A percentile compares a stretch with the other conserved stretches of the same genome.
phyloP scores from a whole-genome alignment of 1,284 basidiomycete genomes.

The Puccinia coronata region DNA sequence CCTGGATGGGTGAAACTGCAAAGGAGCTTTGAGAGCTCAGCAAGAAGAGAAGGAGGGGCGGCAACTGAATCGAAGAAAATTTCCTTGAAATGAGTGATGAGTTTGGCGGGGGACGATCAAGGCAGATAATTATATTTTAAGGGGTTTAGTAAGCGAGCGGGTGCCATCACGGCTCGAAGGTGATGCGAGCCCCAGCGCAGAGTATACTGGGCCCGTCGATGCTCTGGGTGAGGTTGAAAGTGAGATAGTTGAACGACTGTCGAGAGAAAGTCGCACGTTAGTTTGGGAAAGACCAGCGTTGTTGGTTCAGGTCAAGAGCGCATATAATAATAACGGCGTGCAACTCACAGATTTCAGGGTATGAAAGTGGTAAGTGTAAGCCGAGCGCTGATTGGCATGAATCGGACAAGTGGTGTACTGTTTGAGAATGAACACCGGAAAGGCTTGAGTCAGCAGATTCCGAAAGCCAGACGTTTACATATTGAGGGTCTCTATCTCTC shows the following conservation, averaged over 20 bases:
- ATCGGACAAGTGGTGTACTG: conserved; percentile 38
- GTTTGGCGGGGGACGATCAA: background rate
- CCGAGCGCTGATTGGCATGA: background rate
- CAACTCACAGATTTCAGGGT: conserved; percentile 30
- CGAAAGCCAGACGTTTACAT: background rate
- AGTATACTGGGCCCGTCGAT: conserved; percentile 33
- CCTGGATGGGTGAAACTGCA: too few species aligned
- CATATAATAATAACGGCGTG: background rate
- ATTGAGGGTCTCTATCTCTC: background rate
- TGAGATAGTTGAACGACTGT: conserved; percentile 36
- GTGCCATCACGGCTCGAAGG: background rate
- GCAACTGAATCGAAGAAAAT: background rate
- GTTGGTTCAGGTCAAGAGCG: background rate
- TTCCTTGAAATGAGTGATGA: background rate
- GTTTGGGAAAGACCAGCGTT: background rate
- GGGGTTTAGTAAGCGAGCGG: too few species aligned
- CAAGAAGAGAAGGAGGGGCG: background rate
- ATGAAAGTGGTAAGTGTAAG: conserved; percentile 37
- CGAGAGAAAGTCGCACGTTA: background rate
- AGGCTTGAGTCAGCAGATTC: too few species aligned
- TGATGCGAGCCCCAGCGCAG: conserved; percentile 25
- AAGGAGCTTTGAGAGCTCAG: background rate
- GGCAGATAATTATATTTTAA: too few species aligned
- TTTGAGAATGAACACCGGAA: background rate
- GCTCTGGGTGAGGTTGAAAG: conserved; percentile 36